These are phyloP conservation scores for Backusella liffmaniae DNA, from an alignment of 192 early-diverging fungal species.

Conservation along the genomic window DNA sequence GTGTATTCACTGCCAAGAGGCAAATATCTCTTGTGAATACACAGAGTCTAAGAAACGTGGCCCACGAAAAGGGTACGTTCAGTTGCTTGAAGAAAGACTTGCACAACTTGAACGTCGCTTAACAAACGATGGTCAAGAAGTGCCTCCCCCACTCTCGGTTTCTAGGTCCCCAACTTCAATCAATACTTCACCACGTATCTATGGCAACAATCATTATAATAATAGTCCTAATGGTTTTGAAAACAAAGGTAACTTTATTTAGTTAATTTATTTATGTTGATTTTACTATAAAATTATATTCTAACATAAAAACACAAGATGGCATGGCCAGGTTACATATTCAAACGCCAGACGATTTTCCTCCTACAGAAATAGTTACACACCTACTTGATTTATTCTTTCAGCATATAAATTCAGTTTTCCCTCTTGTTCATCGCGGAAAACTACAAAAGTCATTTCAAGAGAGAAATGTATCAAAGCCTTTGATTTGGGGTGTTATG, in stretches of 20 bases:
- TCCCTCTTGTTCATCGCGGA: slow-evolving; percentile 46
- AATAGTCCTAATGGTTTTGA: background rate
- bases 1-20: slow-evolving; percentile 26
- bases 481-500: slow-evolving; percentile 46
- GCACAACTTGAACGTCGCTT: slow-evolving; percentile 17
- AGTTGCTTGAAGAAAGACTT: slow-evolving; percentile 32
- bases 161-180: background rate
- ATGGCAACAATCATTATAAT: background rate
- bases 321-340: background rate
- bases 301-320: background rate
- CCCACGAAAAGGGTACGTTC: slow-evolving; percentile 35
- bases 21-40: slow-evolving; percentile 15
- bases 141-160: background rate
- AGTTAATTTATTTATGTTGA: background rate
- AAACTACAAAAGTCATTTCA: slow-evolving; percentile 43
- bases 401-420: slow-evolving; percentile 41
- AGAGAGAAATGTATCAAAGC: slow-evolving; percentile 42
- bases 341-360: slow-evolving; percentile 28
- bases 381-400: slow-evolving; percentile 49
- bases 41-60: slow-evolving; percentile 25
- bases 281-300: background rate
- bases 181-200: background rate
- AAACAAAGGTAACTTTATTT: background rate
- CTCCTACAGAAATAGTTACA: slow-evolving; percentile 41
- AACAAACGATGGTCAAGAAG: background rate